Evolutionary conservation across 768 basidiomycete species (phyloP), one percentile per base, ranked within the genome.

Genomic region (Leucogyrophana mollusca): DNA sequence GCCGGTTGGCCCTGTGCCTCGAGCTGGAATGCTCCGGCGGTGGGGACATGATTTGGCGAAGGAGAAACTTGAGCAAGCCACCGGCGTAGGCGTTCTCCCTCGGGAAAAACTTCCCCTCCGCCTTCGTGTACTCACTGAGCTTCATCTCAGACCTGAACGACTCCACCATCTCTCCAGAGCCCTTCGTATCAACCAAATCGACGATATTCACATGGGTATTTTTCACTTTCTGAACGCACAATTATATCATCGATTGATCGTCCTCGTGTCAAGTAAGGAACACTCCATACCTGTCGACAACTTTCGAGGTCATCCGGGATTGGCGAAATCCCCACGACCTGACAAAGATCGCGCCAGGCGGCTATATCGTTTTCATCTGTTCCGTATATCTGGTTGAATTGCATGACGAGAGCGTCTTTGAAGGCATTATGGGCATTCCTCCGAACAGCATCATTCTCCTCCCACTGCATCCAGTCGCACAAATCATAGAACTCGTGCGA

Each of bases 131-230:
- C 7, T 16, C 1, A 6, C 52, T 56, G 1, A 68, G 60, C 4
- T 55, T 41, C 0, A 36, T 34, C 21, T 62, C 55, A 0, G 55
- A 51, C 8, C 14, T 2, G 44, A 69, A 70, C 5, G 25, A 36
- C 0, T 9, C 37, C 4, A 69, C 59, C 4, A 45, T 41, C 0
- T 44, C 16, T 4, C 55, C 49, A 1, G 51, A 51, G 13, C 44
- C 41, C 2, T 24, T 46, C 0, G 54, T 43, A 16, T 65, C 49
- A 16, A 68, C 35, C 32, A 71, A 55, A 37, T 69, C 63, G 18
- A 64, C 53, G 3, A 68, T 53, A 34, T 71, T 66, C 36, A 71
- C 58, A 10, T 62, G 56, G 1, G 55, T 54, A 8, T 52, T 53
- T 46, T 52, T 50, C 2, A 65, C 47, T 8, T 43, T 32, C 66